Conservation (phyloP, 768 basidiomycete genomes). For the Suillus subluteus region DNA sequence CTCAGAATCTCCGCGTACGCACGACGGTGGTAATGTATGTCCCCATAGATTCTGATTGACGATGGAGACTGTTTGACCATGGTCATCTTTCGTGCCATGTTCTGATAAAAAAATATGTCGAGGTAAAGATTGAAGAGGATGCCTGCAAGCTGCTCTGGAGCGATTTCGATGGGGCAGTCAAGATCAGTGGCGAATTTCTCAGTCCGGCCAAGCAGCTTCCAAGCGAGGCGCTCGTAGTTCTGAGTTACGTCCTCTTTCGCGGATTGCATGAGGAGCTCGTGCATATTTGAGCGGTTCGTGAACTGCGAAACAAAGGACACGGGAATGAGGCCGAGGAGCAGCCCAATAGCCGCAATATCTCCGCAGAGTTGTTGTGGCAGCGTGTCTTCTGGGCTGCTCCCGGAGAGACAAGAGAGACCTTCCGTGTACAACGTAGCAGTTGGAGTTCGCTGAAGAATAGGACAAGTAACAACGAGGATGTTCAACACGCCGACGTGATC, state of each 20-base stretch:
- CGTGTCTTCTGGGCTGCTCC: too few relatives aligned
- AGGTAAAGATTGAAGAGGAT: background rate
- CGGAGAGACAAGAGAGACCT: too few relatives aligned
- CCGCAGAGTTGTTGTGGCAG: background rate
- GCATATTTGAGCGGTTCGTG: background rate
- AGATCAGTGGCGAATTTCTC: background rate
- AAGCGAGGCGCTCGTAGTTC: background rate
- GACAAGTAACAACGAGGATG: too few relatives aligned
- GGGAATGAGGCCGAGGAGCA: background rate
- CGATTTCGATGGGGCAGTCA: background rate
- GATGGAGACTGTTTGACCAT: background rate
- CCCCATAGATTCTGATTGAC: background rate
- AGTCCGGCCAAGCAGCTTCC: background rate
- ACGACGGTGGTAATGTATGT: background rate
- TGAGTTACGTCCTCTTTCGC: background rate
- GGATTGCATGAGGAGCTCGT: conserved; percentile 17
- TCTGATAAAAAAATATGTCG: background rate
- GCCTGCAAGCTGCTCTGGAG: background rate
- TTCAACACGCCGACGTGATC: too few relatives aligned
- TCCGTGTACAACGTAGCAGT: too few relatives aligned
- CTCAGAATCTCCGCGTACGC: background rate
- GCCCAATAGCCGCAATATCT: background rate
- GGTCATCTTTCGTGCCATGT: background rate
- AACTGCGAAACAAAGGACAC: background rate
- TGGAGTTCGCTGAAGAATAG: too few relatives aligned